Evolutionary conservation across 1,284 basidiomycete species (phyloP).

Genomic region (Rhodotorula sp.): DNA sequence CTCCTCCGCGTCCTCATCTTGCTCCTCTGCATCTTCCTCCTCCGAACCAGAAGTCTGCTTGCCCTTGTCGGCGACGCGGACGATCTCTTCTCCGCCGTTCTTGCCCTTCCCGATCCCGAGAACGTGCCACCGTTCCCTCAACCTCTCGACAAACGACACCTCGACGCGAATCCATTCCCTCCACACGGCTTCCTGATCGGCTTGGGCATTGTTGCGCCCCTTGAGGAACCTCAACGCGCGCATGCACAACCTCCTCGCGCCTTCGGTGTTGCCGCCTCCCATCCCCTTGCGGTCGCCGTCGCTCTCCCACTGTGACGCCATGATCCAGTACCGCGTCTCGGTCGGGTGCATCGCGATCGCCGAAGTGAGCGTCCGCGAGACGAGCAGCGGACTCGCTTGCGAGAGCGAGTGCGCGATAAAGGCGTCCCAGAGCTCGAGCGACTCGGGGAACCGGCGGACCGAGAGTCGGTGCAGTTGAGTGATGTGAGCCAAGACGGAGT

Average conservation of each 20-base stretch:
- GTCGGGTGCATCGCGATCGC: conserved; percentile 46
- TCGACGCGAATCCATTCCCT: conserved; percentile 46
- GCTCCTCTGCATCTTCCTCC: conserved; percentile 26
- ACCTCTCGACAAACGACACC: conserved; percentile 43
- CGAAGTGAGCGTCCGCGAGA: conserved; percentile 43
- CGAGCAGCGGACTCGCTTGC: conserved; percentile 42
- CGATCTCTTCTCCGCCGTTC: conserved; percentile 17
- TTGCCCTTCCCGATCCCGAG: conserved; percentile 40
- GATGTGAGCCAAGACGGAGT: conserved; percentile 46
- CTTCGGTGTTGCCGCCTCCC: conserved; percentile 46
- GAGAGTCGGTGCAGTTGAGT: conserved; percentile 44
- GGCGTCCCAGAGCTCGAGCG: conserved; percentile 42
- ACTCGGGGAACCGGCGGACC: conserved; percentile 45
- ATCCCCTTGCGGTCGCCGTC: conserved; percentile 44
- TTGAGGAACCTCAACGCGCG: conserved; percentile 45
- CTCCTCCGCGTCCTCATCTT: conserved; percentile 23
- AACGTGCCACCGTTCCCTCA: conserved; percentile 40
- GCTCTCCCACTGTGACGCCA: conserved; percentile 45
- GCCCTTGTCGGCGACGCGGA: conserved; percentile 15
- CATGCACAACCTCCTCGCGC: conserved; percentile 45
- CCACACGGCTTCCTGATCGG: conserved; percentile 38
- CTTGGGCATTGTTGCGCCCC: conserved; percentile 11
- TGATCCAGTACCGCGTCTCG: conserved; percentile 43
- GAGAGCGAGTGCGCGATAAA: conserved; percentile 43
- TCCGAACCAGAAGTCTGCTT: conserved; percentile 14